phyloP scores from a whole-genome alignment of 495 filamentous ascomycete genomes.

The Xylaria flabelliformis region DNA sequence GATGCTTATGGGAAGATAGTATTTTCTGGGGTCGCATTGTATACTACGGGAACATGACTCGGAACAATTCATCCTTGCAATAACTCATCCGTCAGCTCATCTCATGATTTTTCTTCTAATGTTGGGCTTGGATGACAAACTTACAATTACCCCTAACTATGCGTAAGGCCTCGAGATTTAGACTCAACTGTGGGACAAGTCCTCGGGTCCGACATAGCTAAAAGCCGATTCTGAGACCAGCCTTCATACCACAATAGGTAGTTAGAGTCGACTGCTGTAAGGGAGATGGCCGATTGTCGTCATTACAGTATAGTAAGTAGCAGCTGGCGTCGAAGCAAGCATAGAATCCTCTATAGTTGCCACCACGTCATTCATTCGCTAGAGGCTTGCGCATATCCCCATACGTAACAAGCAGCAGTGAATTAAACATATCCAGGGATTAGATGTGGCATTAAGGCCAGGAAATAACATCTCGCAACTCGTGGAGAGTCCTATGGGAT shows the following conservation, averaged over 20 bases:
- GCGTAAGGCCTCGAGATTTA: background rate
- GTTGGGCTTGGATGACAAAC: background rate
- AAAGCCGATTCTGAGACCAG: background rate
- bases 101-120: background rate
- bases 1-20: constrained; percentile 4
- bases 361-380: background rate
- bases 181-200: background rate
- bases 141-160: background rate
- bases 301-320: background rate
- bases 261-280: background rate
- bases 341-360: background rate
- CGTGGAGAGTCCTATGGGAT: background rate
- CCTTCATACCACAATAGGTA: background rate
- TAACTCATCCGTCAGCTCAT: constrained; percentile 6
- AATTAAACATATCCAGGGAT: background rate
- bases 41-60: background rate
- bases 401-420: background rate
- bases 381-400: background rate
- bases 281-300: background rate
- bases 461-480: constrained; percentile 8
- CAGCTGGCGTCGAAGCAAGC: background rate
- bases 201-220: background rate
- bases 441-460: background rate
- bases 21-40: background rate
- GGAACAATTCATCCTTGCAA: constrained; percentile 9